Evolutionary conservation across 208 protist species (phyloP).

Genomic region (Leishmania tropica): DNA sequence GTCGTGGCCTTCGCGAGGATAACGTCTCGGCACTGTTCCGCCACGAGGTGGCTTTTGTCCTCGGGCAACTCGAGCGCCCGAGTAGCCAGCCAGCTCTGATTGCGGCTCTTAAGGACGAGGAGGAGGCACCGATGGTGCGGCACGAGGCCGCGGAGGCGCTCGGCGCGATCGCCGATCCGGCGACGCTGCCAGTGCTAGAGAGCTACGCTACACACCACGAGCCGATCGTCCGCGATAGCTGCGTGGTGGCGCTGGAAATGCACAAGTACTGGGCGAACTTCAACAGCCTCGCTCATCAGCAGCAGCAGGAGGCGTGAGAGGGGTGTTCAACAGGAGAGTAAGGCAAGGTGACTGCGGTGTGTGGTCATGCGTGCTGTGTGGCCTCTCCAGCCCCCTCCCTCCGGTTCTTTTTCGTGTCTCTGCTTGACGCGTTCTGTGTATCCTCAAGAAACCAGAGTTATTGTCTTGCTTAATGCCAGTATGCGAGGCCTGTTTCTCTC

Average conservation of each 20-base stretch:
- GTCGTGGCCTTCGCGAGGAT: slow-evolving; percentile 88
- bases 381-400: not conserved
- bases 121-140: slow-evolving; percentile 96
- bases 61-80: slow-evolving; percentile 96
- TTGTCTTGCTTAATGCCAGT: not conserved
- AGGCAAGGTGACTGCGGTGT: not conserved
- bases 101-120: slow-evolving; percentile 69
- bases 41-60: slow-evolving; percentile 98
- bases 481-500: not conserved
- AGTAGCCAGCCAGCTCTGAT: slow-evolving; percentile 70
- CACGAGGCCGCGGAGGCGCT: slow-evolving; percentile 98
- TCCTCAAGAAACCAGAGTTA: not conserved
- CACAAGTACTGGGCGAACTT: slow-evolving; percentile 90
- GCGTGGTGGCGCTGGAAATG: slow-evolving; percentile 84
- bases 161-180: slow-evolving; percentile 93
- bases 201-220: slow-evolving; percentile 72
- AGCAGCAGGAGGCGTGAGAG: not conserved
- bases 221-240: slow-evolving; percentile 87
- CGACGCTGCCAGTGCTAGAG: slow-evolving; percentile 57
- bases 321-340: not conserved
- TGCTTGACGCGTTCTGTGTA: not conserved
- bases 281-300: slow-evolving; percentile 42
- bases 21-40: slow-evolving; percentile 92
- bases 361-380: not conserved
- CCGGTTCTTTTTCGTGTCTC: not conserved